A percentile compares a stretch with the other conserved stretches of the same genome.
Conservation (phyloP, 495 filamentous ascomycete genomes). For the Cryomyces minteri region DNA sequence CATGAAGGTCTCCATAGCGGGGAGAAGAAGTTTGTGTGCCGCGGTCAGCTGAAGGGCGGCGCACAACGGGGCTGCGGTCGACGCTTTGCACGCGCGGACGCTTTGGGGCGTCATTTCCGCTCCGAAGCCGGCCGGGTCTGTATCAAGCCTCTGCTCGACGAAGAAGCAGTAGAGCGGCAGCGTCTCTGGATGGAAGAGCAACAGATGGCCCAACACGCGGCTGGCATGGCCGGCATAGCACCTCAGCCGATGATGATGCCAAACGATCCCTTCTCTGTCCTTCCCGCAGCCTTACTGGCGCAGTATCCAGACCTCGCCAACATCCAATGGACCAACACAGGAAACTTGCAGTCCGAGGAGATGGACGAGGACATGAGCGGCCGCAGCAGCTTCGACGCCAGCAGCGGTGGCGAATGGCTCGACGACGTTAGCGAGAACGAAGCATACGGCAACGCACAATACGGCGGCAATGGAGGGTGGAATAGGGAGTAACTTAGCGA, state of each 20-base stretch:
- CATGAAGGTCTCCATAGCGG: slow-evolving; percentile 26
- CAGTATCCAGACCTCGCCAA: slow-evolving; percentile 83
- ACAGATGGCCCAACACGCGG: slow-evolving; percentile 21
- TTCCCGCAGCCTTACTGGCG: slow-evolving; percentile 72
- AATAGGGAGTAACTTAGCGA: too few species aligned
- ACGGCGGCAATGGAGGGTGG: too few species aligned
- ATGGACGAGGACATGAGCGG: slow-evolving; percentile 40
- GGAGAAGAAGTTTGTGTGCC: slow-evolving; percentile 75
- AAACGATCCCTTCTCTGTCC: slow-evolving; percentile 6
- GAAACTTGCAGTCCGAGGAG: slow-evolving; percentile 28
- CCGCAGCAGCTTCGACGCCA: slow-evolving; percentile 77
- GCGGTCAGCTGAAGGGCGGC: slow-evolving; percentile 66
- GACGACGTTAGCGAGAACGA: too few species aligned
- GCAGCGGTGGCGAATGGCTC: slow-evolving; percentile 35
- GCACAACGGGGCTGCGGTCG: slow-evolving; percentile 85
- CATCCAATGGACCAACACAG: slow-evolving; percentile 46
- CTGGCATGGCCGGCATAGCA: background rate
- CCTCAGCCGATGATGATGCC: background rate
- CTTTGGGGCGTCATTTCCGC: slow-evolving; percentile 89
- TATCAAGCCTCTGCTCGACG: slow-evolving; percentile 86
- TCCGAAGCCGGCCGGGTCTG: slow-evolving; percentile 90
- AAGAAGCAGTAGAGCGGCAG: slow-evolving; percentile 54
- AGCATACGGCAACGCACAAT: too few species aligned
- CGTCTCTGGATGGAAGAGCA: slow-evolving; percentile 45
- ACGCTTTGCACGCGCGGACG: slow-evolving; percentile 87